Base-by-base conservation (phyloP, 768 basidiomycete species). In the Mycena kentingensis region DNA sequence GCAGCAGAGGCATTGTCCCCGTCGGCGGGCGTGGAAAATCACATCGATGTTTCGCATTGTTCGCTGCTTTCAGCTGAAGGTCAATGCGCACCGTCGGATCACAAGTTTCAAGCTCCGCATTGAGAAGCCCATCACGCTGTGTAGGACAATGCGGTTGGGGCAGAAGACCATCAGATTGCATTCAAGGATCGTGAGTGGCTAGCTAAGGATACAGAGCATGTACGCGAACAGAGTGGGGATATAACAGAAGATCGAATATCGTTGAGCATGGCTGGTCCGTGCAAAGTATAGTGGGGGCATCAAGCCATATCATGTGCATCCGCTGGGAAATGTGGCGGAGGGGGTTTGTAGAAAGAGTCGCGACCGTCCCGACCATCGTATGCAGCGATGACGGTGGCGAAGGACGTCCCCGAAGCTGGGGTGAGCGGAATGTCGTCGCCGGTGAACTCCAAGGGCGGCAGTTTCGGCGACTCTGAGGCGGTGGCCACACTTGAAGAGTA, bases 341-440 rank as follows among this genome's bases (percentile, higher is more conserved):
- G 41, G 41, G 41, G 41, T 19, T 42, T 42, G 41, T 42, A 37
- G 36, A 37, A 37, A 10, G 36, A 27, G 21, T 42, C 41, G 41
- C 12, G 24, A 24, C 19, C 7, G 41, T 37, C 36, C 7, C 36
- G 7, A 18, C 7, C 6, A 7, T 37, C 36, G 18, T 42, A 42
- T 7, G 22, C 21, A 12, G 19, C 41, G 25, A 42, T 27, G 25
- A 42, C 25, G 11, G 41, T 42, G 11, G 7, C 5, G 41, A 42
- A 42, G 6, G 41, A 42, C 22, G 41, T 7, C 41, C 7, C 41
- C 21, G 41, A 42, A 6, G 6, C 12, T 5, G 41, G 41, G 5
- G 41, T 42, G 7, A 42, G 8, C 13, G 41, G 41, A n/a, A 42
- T 42, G 19, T 42, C 41, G 21, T 24, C 25, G 6, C 6, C 11